A percentile compares a stretch with the other conserved stretches of the same genome.
phyloP scores from a whole-genome alignment of 2,329 filamentous ascomycete genomes.

The Hypocreales sp. region DNA sequence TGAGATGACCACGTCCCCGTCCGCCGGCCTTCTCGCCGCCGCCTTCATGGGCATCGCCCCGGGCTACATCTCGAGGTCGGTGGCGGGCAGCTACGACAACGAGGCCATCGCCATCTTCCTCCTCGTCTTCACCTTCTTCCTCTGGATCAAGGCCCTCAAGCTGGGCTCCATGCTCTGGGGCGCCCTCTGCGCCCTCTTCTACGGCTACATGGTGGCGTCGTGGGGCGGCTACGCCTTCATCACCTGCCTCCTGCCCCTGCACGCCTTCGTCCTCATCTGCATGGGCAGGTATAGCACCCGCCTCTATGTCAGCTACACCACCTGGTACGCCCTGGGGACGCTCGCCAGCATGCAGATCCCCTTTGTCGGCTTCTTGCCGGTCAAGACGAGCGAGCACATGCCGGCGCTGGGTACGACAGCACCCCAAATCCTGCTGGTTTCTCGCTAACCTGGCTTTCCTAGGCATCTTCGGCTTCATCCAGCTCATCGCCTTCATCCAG shows the following conservation, averaged over 20 bases:
- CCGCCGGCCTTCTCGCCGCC: conserved; percentile 86
- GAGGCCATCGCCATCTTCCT: conserved; percentile 99
- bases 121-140: conserved; percentile 93
- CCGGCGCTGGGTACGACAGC: conserved; percentile 59
- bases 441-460: conserved; percentile 6
- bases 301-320: conserved; percentile 92
- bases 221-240: conserved; percentile 99
- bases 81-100: conserved; percentile 97
- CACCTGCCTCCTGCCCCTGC: conserved; percentile 87
- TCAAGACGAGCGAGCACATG: conserved; percentile 98
- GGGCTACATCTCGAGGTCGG: conserved; percentile 94
- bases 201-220: conserved; percentile 99
- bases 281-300: conserved; percentile 95
- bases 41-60: conserved; percentile 95
- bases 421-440: background rate
- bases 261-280: conserved; percentile 83
- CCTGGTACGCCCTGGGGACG: conserved; percentile 93
- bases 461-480: conserved; percentile 92
- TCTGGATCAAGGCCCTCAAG: conserved; percentile 99
- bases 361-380: conserved; percentile 92
- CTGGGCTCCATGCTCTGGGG: conserved; percentile 94
- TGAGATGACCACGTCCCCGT: conserved; percentile 92
- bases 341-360: conserved; percentile 98
- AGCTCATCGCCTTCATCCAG: conserved; percentile 83
- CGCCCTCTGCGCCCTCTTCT: conserved; percentile 84